Base-by-base conservation (phyloP, 257 asterid species). In the Apocynum venetum region DNA sequence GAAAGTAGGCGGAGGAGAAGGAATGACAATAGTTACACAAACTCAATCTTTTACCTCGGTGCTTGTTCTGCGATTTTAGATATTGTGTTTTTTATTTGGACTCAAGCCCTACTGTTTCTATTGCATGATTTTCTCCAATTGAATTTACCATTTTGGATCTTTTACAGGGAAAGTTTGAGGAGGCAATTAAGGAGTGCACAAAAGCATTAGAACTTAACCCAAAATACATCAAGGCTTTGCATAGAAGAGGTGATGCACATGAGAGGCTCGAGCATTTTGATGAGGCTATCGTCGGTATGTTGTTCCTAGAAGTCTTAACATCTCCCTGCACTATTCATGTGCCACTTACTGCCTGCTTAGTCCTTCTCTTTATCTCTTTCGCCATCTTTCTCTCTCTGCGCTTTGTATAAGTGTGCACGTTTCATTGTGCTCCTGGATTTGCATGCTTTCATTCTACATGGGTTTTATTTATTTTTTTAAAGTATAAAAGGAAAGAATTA, bases 211-310 rank as follows among this genome's bases (percentile, higher is more conserved):
- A 95, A 80, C 89, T 95, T 83, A 93, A 95, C 83, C 90, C 97
- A 48, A 79, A 85, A 1, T 95, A 93, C 88, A 31, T 87, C 76
- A 95, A 93, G 78, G 97, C 90, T 74, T 84, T 93, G 81, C 66
- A 89, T 70, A 90, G 98, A 89, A 93, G 99, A 86, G 99, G 83
- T 73, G 99, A 93, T 86, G 97, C 99, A 9, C 91, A 81, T 68
- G 97, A 93, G 86, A 95, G 88, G 82, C 92, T 95, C 75, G 99
- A 90, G 81, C 90, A 91, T 51, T 95, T 84, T 75, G 99, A 95
- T 13, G 98, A 91, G 84, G 86, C 98, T 25, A 90, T 95, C 76
- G 82, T 92, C 60, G 99, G 99, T 95, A 89, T 85, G 69, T 4
- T 47, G 4, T 20, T 73, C 47, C 38, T 13, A 7, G 31, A 67